phyloP scores from a whole-genome alignment of 2,329 filamentous ascomycete species.

The Periconia sp. region DNA sequence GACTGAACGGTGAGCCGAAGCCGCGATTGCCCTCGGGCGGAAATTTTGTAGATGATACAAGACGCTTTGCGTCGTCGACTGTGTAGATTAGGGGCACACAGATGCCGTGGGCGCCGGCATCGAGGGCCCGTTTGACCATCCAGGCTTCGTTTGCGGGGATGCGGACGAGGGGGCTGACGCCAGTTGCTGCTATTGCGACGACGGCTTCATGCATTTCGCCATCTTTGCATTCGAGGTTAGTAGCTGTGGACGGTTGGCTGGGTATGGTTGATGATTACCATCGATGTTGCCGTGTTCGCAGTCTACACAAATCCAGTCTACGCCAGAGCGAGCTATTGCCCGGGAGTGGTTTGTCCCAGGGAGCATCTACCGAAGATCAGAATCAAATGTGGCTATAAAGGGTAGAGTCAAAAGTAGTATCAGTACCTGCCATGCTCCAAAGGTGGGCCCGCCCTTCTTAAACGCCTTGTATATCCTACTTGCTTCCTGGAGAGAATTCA shows the following conservation, averaged over 20 bases:
- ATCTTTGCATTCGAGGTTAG: slow-evolving; percentile 43
- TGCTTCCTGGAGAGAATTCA: slow-evolving; percentile 58
- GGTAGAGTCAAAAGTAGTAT: not conserved
- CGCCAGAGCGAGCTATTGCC: slow-evolving; percentile 58
- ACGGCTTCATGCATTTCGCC: slow-evolving; percentile 63
- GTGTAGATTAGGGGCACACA: slow-evolving; percentile 61
- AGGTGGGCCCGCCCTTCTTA: slow-evolving; percentile 55
- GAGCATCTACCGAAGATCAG: slow-evolving; percentile 47
- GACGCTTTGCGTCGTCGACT: slow-evolving; percentile 58
- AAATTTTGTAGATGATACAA: slow-evolving; percentile 62
- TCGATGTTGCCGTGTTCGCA: slow-evolving; percentile 64
- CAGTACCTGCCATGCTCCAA: slow-evolving; percentile 64
- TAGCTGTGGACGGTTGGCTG: not conserved
- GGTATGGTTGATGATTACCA: slow-evolving; percentile 39
- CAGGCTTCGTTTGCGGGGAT: slow-evolving; percentile 64
- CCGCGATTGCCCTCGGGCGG: slow-evolving; percentile 61
- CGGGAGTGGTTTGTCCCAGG: slow-evolving; percentile 61
- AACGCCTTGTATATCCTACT: slow-evolving; percentile 61
- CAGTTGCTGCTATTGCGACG: slow-evolving; percentile 53
- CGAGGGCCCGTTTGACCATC: slow-evolving; percentile 68
- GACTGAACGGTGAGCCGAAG: slow-evolving; percentile 62
- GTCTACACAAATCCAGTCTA: slow-evolving; percentile 63
- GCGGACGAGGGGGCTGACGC: slow-evolving; percentile 52
- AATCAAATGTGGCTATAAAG: not conserved
- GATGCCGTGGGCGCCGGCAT: slow-evolving; percentile 65